Base-by-base conservation (phyloP, 768 basidiomycete genomes). In the Tephrocybe sp. region DNA sequence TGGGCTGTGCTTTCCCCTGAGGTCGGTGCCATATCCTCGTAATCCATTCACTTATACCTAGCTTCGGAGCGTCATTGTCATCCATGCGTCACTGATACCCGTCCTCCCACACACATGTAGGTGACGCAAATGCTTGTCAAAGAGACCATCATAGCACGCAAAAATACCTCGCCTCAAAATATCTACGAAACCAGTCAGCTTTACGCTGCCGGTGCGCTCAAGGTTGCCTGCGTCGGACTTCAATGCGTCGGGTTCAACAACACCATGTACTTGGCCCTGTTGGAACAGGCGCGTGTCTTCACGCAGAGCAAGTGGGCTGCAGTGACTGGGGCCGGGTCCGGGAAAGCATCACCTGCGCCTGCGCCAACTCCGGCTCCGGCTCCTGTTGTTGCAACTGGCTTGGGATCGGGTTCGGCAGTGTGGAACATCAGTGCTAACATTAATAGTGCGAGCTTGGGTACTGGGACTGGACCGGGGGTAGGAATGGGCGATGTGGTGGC, bases 241-340 rank as follows among this genome's bases (percentile, higher is more conserved):
- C 84, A 86, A 55, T 91, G 88, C 62, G 75, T 88, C 44, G 84
- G 88, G 2, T 91, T 90, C 74, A 88, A 81, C 64, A 74, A 80
- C 48, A 65, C 67, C 24, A 69, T 88, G 57, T 90, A 89, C 63
- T 73, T 73, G 38, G 75, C 78, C 11, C 69, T 89, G 29, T 69
- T 89, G 38, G 85, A 86, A 31, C 84, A 86, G 51, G 80, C 84
- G 39, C 68, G 66, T 27, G 72, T 72, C 47, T 82, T 71, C 47
- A 61, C 62, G 19, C 68, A 71, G 57, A 66, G 72, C 37, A 71
- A 71, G 44, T 69, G 68, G 72, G 48, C 41, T 30, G 40, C 46
- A 5, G 25, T 4, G 10, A 36, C 48, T 18, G 40, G n/a, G n/a
- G n/a, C n/a, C n/a, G n/a, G n/a, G n/a, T n/a, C n/a, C n/a, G n/a